Evolutionary conservation across 2,329 filamentous ascomycete species (phyloP).

Genomic region (Aspergillus fumigatiaffinis): DNA sequence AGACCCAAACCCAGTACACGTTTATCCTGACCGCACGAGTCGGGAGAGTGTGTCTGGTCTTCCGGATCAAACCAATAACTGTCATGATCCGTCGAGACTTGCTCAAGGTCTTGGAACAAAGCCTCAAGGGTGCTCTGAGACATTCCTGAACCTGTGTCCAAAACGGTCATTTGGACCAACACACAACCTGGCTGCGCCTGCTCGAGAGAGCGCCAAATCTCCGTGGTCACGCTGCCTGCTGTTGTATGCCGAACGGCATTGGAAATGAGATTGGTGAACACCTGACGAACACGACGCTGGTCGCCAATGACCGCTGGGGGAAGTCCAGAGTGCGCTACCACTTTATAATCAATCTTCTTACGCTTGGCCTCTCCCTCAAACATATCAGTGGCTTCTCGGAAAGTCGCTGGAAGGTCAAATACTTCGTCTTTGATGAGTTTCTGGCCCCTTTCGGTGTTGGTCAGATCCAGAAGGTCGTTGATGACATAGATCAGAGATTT

Average conservation of each 20-base stretch:
- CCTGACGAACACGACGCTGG: slow-evolving; percentile 73
- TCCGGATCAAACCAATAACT: slow-evolving; percentile 35
- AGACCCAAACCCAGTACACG: slow-evolving; percentile 72
- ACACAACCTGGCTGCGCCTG: slow-evolving; percentile 51
- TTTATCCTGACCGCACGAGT: slow-evolving; percentile 19
- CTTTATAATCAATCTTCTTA: slow-evolving; percentile 68
- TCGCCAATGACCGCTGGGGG: slow-evolving; percentile 71
- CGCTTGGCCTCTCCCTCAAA: slow-evolving; percentile 71
- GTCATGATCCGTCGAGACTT: slow-evolving; percentile 62
- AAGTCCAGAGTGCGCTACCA: slow-evolving; percentile 64
- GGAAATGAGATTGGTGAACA: slow-evolving; percentile 74
- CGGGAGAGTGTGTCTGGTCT: slow-evolving; percentile 15
- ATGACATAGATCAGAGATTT: slow-evolving; percentile 93
- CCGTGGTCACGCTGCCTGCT: slow-evolving; percentile 64
- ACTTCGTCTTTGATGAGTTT: slow-evolving; percentile 74
- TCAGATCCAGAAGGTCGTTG: slow-evolving; percentile 84
- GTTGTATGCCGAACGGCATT: slow-evolving; percentile 80
- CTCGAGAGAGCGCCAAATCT: slow-evolving; percentile 54
- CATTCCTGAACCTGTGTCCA: slow-evolving; percentile 71
- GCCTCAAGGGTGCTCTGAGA: slow-evolving; percentile 53
- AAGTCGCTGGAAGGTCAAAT: slow-evolving; percentile 67
- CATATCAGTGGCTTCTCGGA: slow-evolving; percentile 70
- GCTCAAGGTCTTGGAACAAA: slow-evolving; percentile 58
- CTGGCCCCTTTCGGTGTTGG: slow-evolving; percentile 80
- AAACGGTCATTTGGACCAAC: slow-evolving; percentile 68